Conservation (phyloP, 2,329 filamentous ascomycete species). For the Ascochyta fabae region DNA sequence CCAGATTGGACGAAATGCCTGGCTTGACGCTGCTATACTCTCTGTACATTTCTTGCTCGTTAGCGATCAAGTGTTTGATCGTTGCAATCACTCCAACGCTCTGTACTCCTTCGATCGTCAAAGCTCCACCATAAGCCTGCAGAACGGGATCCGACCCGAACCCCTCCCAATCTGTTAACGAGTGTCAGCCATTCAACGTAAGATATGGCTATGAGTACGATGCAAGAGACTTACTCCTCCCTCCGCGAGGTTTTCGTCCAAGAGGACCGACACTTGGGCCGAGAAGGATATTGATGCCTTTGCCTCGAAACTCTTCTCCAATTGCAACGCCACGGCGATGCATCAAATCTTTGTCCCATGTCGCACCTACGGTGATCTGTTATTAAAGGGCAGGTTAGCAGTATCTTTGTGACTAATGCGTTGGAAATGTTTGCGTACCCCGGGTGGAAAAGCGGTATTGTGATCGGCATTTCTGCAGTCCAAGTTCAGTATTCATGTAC, state of each 20-base stretch:
- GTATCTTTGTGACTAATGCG: background rate
- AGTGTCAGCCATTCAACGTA: constrained; percentile 3
- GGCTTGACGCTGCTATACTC: constrained; percentile 51
- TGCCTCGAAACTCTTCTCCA: constrained; percentile 74
- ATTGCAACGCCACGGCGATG: constrained; percentile 71
- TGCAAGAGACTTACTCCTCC: constrained; percentile 57
- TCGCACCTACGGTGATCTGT: constrained; percentile 67
- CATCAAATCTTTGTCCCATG: constrained; percentile 76
- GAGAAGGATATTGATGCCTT: constrained; percentile 74
- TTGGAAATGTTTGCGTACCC: constrained; percentile 56
- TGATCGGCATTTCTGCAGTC: constrained; percentile 65
- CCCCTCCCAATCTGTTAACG: constrained; percentile 65
- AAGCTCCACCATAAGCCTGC: constrained; percentile 74
- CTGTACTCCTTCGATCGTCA: constrained; percentile 80
- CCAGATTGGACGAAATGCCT: constrained; percentile 66
- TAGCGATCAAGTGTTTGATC: constrained; percentile 71
- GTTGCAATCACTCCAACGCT: constrained; percentile 75
- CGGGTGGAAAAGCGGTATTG: constrained; percentile 77
- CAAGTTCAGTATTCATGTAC: background rate
- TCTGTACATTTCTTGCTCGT: constrained; percentile 69
- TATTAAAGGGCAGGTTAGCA: background rate
- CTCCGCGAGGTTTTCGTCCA: constrained; percentile 67
- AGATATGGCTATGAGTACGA: background rate
- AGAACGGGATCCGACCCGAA: constrained; percentile 76
- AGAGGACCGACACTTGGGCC: constrained; percentile 75